These are phyloP conservation scores for Massariosphaeria phaeospora DNA, from an alignment of 495 filamentous ascomycete genomes.

Conservation along the genomic window DNA sequence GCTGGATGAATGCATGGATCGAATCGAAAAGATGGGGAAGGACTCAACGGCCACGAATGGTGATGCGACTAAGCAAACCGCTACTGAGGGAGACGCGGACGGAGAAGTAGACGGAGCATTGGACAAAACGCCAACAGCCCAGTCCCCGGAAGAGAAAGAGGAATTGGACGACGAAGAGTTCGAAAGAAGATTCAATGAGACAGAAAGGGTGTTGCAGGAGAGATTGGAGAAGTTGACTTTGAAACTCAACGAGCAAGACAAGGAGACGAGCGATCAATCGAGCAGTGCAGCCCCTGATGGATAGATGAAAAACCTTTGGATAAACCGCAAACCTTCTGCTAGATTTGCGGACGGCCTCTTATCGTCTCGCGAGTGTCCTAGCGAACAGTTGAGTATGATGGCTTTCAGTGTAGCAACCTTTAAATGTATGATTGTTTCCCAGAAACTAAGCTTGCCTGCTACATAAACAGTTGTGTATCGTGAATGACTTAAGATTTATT, in stretches of 20 bases:
- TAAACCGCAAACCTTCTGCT: too few relatives aligned
- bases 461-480: too few relatives aligned
- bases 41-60: neutral
- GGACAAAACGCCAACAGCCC: slow-evolving; percentile 20
- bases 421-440: too few relatives aligned
- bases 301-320: too few relatives aligned
- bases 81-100: neutral
- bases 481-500: too few relatives aligned
- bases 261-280: too few relatives aligned
- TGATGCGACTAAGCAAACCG: neutral
- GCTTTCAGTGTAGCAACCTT: too few relatives aligned
- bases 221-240: slow-evolving; percentile 20
- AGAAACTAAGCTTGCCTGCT: too few relatives aligned
- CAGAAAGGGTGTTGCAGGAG: slow-evolving; percentile 11
- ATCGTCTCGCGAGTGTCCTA: too few relatives aligned
- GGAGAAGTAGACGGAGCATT: neutral
- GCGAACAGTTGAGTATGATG: too few relatives aligned
- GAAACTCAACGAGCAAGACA: slow-evolving; percentile 14
- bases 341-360: too few relatives aligned
- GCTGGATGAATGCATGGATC: neutral
- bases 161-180: slow-evolving; percentile 15
- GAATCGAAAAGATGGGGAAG: neutral
- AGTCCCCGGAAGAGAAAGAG: slow-evolving; percentile 10
- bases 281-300: too few relatives aligned
- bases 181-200: slow-evolving; percentile 8